These are phyloP conservation scores for Termitomyces sp. DNA, from an alignment of 768 basidiomycete genomes.

Conservation along the genomic window DNA sequence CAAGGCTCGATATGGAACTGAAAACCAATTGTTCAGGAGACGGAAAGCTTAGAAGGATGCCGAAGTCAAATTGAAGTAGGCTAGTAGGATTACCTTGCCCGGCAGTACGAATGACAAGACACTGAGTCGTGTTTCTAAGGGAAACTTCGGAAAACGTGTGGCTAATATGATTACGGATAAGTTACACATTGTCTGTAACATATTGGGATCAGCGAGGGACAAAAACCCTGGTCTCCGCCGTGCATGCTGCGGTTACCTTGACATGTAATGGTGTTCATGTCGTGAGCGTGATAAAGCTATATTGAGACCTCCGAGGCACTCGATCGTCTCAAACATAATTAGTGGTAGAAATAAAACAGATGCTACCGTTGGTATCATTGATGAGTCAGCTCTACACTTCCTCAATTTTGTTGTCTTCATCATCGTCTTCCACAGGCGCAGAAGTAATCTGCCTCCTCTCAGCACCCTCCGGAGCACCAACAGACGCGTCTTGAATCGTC, in stretches of 20 bases:
- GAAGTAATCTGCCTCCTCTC: conserved; percentile 15
- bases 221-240: no score
- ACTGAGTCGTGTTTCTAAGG: not conserved
- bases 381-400: conserved; percentile 47
- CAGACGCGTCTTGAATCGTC: conserved; percentile 16
- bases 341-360: not conserved
- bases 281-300: not conserved
- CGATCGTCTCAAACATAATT: not conserved
- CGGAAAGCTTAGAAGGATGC: not conserved
- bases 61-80: not conserved
- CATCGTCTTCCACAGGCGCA: conserved; percentile 35
- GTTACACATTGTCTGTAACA: not conserved
- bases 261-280: not conserved
- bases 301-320: not conserved
- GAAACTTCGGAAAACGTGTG: not conserved
- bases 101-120: not conserved
- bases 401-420: conserved; percentile 70
- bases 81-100: not conserved
- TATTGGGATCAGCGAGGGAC: not conserved
- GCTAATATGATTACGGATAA: not conserved
- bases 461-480: conserved; percentile 13
- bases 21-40: not conserved
- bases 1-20: not conserved
- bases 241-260: not conserved
- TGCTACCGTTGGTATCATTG: not conserved